These are phyloP conservation scores for Reticulascus tulasneorum DNA, from an alignment of 2,329 filamentous ascomycete species.

Conservation along the genomic window DNA sequence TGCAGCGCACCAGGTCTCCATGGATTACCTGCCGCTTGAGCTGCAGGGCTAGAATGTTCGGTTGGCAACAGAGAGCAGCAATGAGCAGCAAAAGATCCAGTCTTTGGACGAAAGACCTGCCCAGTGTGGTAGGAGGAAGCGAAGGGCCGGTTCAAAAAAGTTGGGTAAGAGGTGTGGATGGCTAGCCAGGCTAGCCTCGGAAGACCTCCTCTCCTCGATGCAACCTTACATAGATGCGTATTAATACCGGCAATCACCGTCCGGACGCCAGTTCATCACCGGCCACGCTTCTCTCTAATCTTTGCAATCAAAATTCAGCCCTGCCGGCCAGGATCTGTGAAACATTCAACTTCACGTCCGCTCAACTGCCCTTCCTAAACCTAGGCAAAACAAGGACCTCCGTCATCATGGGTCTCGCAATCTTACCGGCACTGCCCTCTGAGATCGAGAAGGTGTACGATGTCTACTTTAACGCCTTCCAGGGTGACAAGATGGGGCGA, in stretches of 20 bases:
- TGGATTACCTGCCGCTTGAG: neutral
- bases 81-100: no score
- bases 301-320: no score
- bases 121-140: no score
- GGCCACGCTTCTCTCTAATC: no score
- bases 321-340: neutral
- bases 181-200: no score
- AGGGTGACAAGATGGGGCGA: conserved; percentile 30
- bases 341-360: neutral
- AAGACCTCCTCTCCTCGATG: neutral
- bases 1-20: neutral
- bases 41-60: no score
- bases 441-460: conserved; percentile 44
- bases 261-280: no score
- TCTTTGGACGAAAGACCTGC: no score
- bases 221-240: neutral
- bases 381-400: no score
- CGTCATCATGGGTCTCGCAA: conserved; percentile 31
- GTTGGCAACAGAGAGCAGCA: no score
- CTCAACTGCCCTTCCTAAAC: neutral
- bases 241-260: neutral
- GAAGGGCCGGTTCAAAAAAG: no score
- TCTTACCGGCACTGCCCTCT: conserved; percentile 41
- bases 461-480: conserved; percentile 42
- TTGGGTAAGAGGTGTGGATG: no score